Base-by-base conservation (phyloP, 352 stramenopile species). In the Sclerospora graminicola region DNA sequence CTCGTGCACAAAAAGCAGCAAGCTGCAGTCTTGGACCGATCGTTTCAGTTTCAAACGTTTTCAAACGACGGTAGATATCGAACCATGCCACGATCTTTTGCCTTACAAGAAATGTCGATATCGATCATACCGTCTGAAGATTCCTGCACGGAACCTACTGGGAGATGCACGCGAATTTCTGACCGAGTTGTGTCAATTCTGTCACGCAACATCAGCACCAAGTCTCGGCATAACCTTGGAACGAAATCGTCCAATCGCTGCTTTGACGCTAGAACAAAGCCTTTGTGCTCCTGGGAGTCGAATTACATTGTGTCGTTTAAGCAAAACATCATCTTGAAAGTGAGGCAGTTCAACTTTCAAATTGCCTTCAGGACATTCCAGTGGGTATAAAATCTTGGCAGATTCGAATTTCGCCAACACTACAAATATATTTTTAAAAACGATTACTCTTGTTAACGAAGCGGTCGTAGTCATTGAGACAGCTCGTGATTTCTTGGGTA, bases 351-450 rank as follows among this genome's bases (percentile, higher is more conserved):
- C 52, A 36, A 82, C 46, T 15, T 68, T 63, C 4, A 79, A 15
- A 9, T 29, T 11, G 1, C 34, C 38, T 1, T 21, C 4, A 2
- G 39, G 23, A 15, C 51, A 53, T 4, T 27, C 37, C 4, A 71
- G 40, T 1, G 54, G 33, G 43, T 82, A 59, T 13, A 78, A 51
- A 26, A 56, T 77, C 5, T 51, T 13, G 0, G 11, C 7, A 2
- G 32, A 15, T 27, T 84, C 71, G 19, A 84, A 74, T 34, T 82
- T 84, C 18, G 14, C 27, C 15, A 82, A 14, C 0, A 73, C 42
- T 0, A 18, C 23, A 0, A 54, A 16, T 2, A 75, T 28, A 0
- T n/a, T n/a, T 23, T 11, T 1, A 23, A 16, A 23, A 59, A 29
- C 1, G 19, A 9, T 0, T 42, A 14, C 1, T 68, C 7, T 38